These are phyloP conservation scores for Mimosa bimucronata DNA, from an alignment of 306 rosid genomes.

Conservation along the genomic window DNA sequence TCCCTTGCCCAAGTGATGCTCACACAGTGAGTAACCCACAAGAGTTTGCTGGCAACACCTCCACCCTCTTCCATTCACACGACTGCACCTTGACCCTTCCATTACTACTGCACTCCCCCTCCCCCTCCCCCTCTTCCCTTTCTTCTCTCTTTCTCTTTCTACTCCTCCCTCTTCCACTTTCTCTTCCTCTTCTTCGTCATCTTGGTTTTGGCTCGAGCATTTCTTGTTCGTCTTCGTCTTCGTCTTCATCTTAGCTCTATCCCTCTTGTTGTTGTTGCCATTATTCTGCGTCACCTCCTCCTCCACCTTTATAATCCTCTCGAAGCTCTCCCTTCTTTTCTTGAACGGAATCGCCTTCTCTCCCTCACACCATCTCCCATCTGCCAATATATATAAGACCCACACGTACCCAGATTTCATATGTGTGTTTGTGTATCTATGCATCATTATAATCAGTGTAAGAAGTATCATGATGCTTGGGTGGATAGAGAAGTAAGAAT, in stretches of 20 bases:
- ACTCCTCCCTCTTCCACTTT: not conserved
- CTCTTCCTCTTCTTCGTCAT: not conserved
- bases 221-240: conserved; percentile 56
- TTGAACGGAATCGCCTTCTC: conserved; percentile 69
- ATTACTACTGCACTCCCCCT: conserved; percentile 58
- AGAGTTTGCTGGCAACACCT: conserved; percentile 92
- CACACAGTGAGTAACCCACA: conserved; percentile 95
- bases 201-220: conserved; percentile 29
- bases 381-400: conserved; percentile 3
- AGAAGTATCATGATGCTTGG: not conserved
- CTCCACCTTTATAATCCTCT: not conserved
- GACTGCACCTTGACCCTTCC: conserved; percentile 99
- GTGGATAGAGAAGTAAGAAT: not conserved
- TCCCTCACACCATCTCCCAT: conserved; percentile 57
- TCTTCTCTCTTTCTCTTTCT: conserved; percentile 1
- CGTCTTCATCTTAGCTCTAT: conserved; percentile 32
- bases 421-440: no score
- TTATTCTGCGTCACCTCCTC: not conserved
- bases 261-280: conserved; percentile 29
- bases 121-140: conserved; percentile 37
- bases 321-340: conserved; percentile 61
- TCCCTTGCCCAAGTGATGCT: conserved; percentile 96
- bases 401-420: not conserved
- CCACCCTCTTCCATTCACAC: conserved; percentile 99
- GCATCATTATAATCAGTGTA: not conserved